Conservation (phyloP, 2,329 filamentous ascomycete species). For the Raffaelea deltoideospora region DNA sequence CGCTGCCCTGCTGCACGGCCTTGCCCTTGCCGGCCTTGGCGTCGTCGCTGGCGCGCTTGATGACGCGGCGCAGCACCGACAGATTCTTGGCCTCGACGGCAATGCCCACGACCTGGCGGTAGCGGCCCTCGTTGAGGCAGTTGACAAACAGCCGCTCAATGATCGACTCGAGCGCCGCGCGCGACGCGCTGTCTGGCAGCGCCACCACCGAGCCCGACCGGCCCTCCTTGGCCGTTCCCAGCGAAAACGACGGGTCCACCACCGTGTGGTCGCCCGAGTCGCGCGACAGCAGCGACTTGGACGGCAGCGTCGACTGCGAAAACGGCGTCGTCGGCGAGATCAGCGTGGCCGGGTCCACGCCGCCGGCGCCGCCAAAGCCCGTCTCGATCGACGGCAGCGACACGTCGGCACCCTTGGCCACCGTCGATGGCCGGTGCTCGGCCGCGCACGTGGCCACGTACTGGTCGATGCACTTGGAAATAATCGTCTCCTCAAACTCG, state of each 20-base stretch:
- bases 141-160: conserved; percentile 84
- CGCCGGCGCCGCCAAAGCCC: conserved; percentile 55
- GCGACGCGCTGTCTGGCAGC: conserved; percentile 52
- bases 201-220: conserved; percentile 48
- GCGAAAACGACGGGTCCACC: conserved; percentile 42
- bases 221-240: conserved; percentile 31
- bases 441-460: conserved; percentile 66
- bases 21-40: conserved; percentile 58
- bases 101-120: conserved; percentile 92
- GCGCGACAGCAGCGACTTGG: conserved; percentile 87
- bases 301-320: conserved; percentile 81
- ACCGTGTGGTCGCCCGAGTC: conserved; percentile 52
- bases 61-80: conserved; percentile 71
- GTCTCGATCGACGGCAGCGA: conserved; percentile 59
- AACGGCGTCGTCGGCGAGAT: conserved; percentile 89
- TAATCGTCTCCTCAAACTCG: conserved; percentile 98
- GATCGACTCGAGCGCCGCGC: conserved; percentile 65
- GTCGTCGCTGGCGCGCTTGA: conserved; percentile 76
- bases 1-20: conserved; percentile 24
- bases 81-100: conserved; percentile 89
- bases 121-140: conserved; percentile 73
- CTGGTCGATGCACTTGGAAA: conserved; percentile 94
- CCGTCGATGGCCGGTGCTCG: conserved; percentile 30
- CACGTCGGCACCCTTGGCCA: conserved; percentile 23
- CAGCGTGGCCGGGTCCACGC: conserved; percentile 52